Base-by-base conservation (phyloP, 1,139 yeast genomes). In the Suhomyces bokatorum region DNA sequence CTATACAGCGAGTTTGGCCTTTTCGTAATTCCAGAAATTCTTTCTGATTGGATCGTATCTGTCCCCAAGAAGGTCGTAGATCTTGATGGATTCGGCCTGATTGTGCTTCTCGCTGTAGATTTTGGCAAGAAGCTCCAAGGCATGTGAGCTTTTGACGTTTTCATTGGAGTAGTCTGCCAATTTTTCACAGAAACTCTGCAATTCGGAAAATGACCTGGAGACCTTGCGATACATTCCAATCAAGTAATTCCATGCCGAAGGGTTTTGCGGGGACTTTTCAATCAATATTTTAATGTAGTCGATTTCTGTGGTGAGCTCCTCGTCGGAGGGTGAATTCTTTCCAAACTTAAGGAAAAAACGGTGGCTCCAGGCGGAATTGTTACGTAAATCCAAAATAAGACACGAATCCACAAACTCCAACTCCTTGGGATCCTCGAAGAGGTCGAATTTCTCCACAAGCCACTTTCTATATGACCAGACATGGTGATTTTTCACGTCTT, bases 291-390 rank as follows among this genome's bases (percentile, higher is more conserved):
- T 66, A 1, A 77, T 74, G 55, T 64, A 87, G 6, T 67, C 69
- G 4, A 79, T 53, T 50, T 81, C 86, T 2, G 43, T 44, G 30
- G 60, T 63, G 4, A 54, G 35, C 16, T 40, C 43, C 11, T 39
- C 52, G 3, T 34, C 45, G 6, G 52, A 44, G 3, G 46, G 43
- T 6, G 46, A 42, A 2, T 47, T 47, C n/a, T 56, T 49, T 17
- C 70, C 67, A 46, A 75, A 72, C 30, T 60, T 58, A 16, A 86
- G 62, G 56, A 84, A 89, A 67, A 73, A 87, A 43, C 97, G 74
- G 64, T 88, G 95, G 46, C 83, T 78, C 99, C 99, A 93, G 0
- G 96, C 97, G 44, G 96, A 87, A 63, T 93, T 95, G 66, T 93
- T 93, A 56, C 89, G 73, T 16, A 88, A 78, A 63, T 93, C 99